Conservation (phyloP, 2,329 filamentous ascomycete species). For the Sporothrix pallida region DNA sequence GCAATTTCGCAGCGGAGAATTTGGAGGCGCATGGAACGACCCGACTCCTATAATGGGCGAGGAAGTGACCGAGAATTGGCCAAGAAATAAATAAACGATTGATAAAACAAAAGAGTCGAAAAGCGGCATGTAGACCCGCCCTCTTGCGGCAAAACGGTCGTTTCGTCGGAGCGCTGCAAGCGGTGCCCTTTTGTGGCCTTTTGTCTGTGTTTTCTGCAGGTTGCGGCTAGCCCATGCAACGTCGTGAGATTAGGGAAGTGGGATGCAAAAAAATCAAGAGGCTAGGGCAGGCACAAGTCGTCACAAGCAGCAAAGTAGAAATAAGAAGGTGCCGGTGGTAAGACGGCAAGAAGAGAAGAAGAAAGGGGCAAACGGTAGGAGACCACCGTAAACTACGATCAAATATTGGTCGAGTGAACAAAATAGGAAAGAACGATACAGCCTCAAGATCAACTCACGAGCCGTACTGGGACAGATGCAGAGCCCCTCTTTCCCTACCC, state of each 20-base stretch:
- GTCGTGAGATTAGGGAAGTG: constrained; percentile 1
- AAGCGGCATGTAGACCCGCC: not conserved
- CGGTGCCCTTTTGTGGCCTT: not conserved
- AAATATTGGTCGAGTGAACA: not conserved
- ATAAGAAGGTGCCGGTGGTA: not conserved
- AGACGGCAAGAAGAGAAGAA: not conserved
- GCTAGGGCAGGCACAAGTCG: not conserved
- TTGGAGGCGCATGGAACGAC: not conserved
- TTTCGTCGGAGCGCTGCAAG: constrained; percentile 16
- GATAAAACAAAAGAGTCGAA: not conserved
- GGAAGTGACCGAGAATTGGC: not conserved
- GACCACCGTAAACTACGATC: not conserved
- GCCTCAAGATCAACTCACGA: not conserved
- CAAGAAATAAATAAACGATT: no score
- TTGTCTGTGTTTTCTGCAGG: not conserved
- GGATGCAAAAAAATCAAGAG: not conserved
- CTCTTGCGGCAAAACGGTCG: constrained; percentile 1
- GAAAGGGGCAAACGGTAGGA: not conserved
- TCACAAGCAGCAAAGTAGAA: not conserved
- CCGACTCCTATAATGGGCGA: not conserved
- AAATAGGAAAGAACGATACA: not conserved
- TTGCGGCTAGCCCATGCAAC: constrained; percentile 18
- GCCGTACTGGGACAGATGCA: not conserved
- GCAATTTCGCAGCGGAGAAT: not conserved
- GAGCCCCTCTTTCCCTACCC: not conserved